phyloP scores from a whole-genome alignment of 2,329 filamentous ascomycete species.

The Cephalotrichum gorgonifer region DNA sequence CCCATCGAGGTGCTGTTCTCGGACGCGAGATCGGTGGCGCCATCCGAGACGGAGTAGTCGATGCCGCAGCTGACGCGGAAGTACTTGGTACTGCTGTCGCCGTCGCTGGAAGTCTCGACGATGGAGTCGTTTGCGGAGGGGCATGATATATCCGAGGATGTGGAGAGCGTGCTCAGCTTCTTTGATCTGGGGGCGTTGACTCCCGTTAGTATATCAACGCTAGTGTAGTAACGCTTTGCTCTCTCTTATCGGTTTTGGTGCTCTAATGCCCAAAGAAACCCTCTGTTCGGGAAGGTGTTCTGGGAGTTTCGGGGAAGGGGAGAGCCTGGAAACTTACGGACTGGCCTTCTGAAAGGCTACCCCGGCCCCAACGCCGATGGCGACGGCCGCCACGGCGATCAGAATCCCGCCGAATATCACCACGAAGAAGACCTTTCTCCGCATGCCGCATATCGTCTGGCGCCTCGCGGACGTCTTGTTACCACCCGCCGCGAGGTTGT shows the following conservation, averaged over 20 bases:
- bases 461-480: background rate
- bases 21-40: slow-evolving; percentile 8
- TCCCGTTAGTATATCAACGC: too few relatives aligned
- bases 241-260: too few relatives aligned
- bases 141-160: slow-evolving; percentile 9
- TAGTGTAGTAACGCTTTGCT: too few relatives aligned
- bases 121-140: slow-evolving; percentile 9
- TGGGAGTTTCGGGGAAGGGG: too few relatives aligned
- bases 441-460: slow-evolving; percentile 12
- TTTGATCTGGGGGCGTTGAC: too few relatives aligned
- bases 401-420: slow-evolving; percentile 10
- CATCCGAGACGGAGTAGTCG: slow-evolving; percentile 10
- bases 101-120: slow-evolving; percentile 4
- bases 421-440: slow-evolving; percentile 12
- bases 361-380: slow-evolving; percentile 13
- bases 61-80: slow-evolving; percentile 11
- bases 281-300: too few relatives aligned
- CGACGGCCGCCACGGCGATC: slow-evolving; percentile 11
- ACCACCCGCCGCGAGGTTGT: background rate
- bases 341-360: slow-evolving; percentile 9
- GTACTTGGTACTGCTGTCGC: too few relatives aligned
- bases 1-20: slow-evolving; percentile 10
- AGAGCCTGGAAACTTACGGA: background rate
- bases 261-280: too few relatives aligned
- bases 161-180: background rate